Percentiles rank a stretch among this genome's conserved stretches.
phyloP scores from a whole-genome alignment of 2,329 filamentous ascomycete genomes.

The Graphium sp. region DNA sequence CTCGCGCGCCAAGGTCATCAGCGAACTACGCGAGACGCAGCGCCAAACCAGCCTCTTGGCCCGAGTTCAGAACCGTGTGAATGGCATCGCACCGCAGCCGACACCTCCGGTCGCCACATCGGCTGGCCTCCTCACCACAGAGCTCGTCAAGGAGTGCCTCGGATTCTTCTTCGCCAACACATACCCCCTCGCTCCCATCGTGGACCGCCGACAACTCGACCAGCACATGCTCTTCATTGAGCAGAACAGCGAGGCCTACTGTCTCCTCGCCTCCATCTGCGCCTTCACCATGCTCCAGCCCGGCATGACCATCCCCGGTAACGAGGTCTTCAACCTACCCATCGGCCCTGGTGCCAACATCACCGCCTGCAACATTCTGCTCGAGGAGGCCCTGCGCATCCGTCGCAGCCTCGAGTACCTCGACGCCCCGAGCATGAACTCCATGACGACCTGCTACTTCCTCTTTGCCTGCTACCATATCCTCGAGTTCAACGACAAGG shows the following conservation, averaged over 20 bases:
- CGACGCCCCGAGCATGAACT: constrained; percentile 36
- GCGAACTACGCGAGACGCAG: constrained; percentile 53
- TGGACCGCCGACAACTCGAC: constrained; percentile 40
- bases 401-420: constrained; percentile 45
- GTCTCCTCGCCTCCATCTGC: constrained; percentile 45
- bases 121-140: constrained; percentile 40
- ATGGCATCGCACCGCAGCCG: constrained; percentile 23
- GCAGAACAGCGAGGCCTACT: constrained; percentile 45
- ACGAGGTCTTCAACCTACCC: constrained; percentile 38
- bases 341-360: constrained; percentile 42
- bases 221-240: constrained; percentile 43
- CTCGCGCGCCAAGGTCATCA: constrained; percentile 59
- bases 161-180: constrained; percentile 54
- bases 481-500: constrained; percentile 56
- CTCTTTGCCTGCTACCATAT: constrained; percentile 58
- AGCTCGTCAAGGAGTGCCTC: constrained; percentile 48
- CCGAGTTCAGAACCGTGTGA: constrained; percentile 42
- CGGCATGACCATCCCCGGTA: constrained; percentile 42
- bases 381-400: constrained; percentile 51
- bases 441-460: constrained; percentile 61
- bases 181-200: constrained; percentile 45
- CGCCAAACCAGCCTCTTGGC: constrained; percentile 46
- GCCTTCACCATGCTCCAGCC: constrained; percentile 55
- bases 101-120: constrained; percentile 16
- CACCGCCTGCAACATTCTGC: constrained; percentile 45